phyloP scores from a whole-genome alignment of 345 rosid species.

The Ceriops decandra region DNA sequence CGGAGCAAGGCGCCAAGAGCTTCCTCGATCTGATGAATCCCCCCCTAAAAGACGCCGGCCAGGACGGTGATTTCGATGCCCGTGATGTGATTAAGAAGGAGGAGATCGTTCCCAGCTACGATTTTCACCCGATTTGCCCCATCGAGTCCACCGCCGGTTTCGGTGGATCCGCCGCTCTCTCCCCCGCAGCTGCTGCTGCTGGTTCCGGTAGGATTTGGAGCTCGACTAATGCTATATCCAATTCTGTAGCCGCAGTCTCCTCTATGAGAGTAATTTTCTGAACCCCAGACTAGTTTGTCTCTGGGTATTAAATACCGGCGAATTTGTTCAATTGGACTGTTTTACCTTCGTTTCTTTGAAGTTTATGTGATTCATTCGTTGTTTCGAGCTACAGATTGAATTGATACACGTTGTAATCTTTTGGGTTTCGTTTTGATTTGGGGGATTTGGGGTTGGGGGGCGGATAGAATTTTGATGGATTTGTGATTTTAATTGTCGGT shows the following conservation, averaged over 20 bases:
- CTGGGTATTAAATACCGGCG: background rate
- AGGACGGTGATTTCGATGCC: background rate
- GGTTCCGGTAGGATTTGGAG: constrained; percentile 48
- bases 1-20: constrained; percentile 26
- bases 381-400: no score
- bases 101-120: constrained; percentile 77
- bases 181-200: background rate
- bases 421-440: no score
- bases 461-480: no score
- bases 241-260: constrained; percentile 20
- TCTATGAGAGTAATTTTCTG: constrained; percentile 40
- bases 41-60: constrained; percentile 37
- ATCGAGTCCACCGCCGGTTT: constrained; percentile 24
- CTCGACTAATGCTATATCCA: constrained; percentile 40
- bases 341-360: background rate
- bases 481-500: no score
- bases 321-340: background rate
- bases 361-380: no score
- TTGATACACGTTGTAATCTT: no score
- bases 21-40: constrained; percentile 56
- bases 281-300: background rate
- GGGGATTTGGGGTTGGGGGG: no score
- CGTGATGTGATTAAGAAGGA: constrained; percentile 50
- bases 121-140: constrained; percentile 83
- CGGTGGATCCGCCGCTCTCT: constrained; percentile 31